Evolutionary conservation across 345 rosid genomes (phyloP).

Genomic region (Tarenaya hassleriana): DNA sequence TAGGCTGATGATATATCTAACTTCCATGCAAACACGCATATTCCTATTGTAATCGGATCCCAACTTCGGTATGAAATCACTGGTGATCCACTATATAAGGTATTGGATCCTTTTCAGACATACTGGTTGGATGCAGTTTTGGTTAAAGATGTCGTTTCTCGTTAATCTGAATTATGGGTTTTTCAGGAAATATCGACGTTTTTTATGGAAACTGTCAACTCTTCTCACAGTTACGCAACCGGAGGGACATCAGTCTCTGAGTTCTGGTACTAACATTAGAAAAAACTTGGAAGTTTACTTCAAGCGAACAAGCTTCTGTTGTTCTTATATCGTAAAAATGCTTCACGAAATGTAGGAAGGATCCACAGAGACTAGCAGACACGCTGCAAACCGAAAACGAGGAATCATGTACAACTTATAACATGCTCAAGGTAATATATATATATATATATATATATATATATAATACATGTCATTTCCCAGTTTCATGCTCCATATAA

Average conservation of each 20-base stretch:
- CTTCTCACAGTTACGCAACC: slow-evolving; percentile 85
- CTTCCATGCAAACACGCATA: slow-evolving; percentile 87
- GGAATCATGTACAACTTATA: slow-evolving; percentile 92
- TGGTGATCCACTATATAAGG: slow-evolving; percentile 86
- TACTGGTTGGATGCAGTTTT: neutral
- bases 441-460: too few species aligned
- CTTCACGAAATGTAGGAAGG: slow-evolving; percentile 39
- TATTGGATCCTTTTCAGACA: slow-evolving; percentile 19
- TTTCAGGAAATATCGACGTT: slow-evolving; percentile 60
- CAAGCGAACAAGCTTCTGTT: slow-evolving; percentile 1
- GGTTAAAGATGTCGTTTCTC: slow-evolving; percentile 12
- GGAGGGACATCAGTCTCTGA: slow-evolving; percentile 82
- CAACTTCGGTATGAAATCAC: slow-evolving; percentile 92
- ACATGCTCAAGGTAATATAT: slow-evolving; percentile 75
- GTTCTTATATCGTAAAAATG: neutral
- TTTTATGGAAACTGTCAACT: slow-evolving; percentile 81
- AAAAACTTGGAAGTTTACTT: slow-evolving; percentile 9
- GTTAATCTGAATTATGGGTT: slow-evolving; percentile 23
- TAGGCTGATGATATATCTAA: slow-evolving; percentile 89
- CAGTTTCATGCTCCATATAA: too few species aligned
- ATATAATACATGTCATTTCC: too few species aligned
- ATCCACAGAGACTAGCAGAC: slow-evolving; percentile 74
- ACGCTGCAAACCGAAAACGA: slow-evolving; percentile 60
- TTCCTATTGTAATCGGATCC: slow-evolving; percentile 83
- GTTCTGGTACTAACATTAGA: slow-evolving; percentile 59